Base-by-base conservation (phyloP, 2,329 filamentous ascomycete species). In the Neoascochyta sp. region DNA sequence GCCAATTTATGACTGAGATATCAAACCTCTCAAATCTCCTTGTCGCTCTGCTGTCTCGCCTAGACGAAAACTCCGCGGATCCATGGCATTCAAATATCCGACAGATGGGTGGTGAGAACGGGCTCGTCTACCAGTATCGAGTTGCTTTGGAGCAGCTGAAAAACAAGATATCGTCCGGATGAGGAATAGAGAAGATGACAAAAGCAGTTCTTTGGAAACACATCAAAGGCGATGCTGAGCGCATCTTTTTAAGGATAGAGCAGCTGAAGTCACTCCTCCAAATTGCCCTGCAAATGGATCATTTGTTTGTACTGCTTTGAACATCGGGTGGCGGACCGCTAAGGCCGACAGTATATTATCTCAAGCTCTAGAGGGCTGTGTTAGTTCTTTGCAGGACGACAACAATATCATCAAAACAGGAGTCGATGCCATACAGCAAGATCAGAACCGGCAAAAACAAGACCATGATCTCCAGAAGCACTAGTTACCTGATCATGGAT, bases 21-120 rank as follows among this genome's bases (percentile, higher is more conserved):
- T 38, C 34, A 14, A 51, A 48, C 22, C 22, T 53, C 10, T 33
- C 29, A 17, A 31, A 16, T 16, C 33, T 54, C 9, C 50, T 53
- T 9, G 33, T 29, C 2, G 39, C 15, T 16, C 32, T 55, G 21
- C 24, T 34, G 18, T 49, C 29, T 34, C 44, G 23, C 13, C 28
- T 50, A 12, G 37, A 47, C 30, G 37, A 38, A 24, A 25, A 16
- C n/a, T 39, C 38, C 10, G 19, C 33, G 16, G 35, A 39, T 9
- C 35, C 45, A 24, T 53, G 45, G 47, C 44, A 37, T 16, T 30
- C 32, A 13, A 19, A 30, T 9, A 28, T 47, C 15, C 15, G 29
- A 25, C 20, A 4, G 7, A 29, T 43, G 8, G 27, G 16, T 15
- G 22, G 19, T 9, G 9, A 30, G 9, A 31, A 46, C 35, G 47